Conservation (phyloP, 305 asterid genomes). For the Solanum hybrid region DNA sequence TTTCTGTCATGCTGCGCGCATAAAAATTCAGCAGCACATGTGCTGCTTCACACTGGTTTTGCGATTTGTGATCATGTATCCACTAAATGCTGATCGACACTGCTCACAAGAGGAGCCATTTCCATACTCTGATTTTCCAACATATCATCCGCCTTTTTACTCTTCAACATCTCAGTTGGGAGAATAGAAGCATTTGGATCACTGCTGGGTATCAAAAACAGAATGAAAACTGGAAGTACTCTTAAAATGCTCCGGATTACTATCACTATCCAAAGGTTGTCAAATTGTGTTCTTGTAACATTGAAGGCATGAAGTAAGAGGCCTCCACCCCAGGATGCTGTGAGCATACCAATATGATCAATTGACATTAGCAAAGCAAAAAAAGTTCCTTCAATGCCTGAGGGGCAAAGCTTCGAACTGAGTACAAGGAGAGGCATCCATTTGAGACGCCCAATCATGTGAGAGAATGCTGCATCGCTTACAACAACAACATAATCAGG, state of each 20-base stretch:
- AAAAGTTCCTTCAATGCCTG: constrained; percentile 64
- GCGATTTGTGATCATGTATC: neutral
- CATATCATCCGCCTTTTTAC: constrained; percentile 23
- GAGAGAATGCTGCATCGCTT: constrained; percentile 46
- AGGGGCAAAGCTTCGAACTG: constrained; percentile 57
- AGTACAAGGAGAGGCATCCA: constrained; percentile 74
- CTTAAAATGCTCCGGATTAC: constrained; percentile 44
- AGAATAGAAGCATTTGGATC: constrained; percentile 49
- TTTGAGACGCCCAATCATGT: constrained; percentile 60
- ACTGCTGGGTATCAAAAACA: constrained; percentile 44
- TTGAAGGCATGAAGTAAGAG: constrained; percentile 38
- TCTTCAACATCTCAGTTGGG: constrained; percentile 43
- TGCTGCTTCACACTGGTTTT: neutral
- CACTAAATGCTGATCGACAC: constrained; percentile 15
- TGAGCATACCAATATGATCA: constrained; percentile 50
- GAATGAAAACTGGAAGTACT: constrained; percentile 40
- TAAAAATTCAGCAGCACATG: neutral
- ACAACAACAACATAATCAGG: constrained; percentile 45
- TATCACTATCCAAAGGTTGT: constrained; percentile 54
- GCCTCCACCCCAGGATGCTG: constrained; percentile 61
- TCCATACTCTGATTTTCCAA: constrained; percentile 18
- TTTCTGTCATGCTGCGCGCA: neutral
- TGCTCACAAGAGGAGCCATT: constrained; percentile 37
- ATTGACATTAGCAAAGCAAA: constrained; percentile 60
- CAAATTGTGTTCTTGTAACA: constrained; percentile 49